Percentiles rank a stretch among this genome's conserved stretches.
Conservation (phyloP, 805 yeast genomes). For the Cyberlindnera mycetangii region DNA sequence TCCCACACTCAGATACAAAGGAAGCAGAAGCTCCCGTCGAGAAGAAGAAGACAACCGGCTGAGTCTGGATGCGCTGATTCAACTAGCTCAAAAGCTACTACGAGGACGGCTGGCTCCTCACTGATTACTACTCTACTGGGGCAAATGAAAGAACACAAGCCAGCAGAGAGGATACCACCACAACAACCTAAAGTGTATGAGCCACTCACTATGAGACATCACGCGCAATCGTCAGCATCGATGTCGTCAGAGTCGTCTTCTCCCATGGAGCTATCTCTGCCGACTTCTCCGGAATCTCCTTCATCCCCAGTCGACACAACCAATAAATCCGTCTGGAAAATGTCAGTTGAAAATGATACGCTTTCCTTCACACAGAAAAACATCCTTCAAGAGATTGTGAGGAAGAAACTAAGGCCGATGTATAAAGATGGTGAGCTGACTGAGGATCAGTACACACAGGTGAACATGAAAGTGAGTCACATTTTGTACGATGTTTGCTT, state of each 20-base stretch:
- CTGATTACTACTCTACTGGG: slow-evolving; percentile 19
- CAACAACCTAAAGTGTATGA: background rate
- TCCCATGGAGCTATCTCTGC: slow-evolving; percentile 8
- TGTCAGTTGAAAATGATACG: slow-evolving; percentile 4
- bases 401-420: slow-evolving; percentile 48
- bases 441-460: slow-evolving; percentile 48
- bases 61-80: background rate
- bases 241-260: slow-evolving; percentile 9
- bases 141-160: slow-evolving; percentile 19
- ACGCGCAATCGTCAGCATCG: background rate
- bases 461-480: slow-evolving; percentile 64
- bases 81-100: background rate
- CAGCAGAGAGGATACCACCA: slow-evolving; percentile 1
- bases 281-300: slow-evolving; percentile 17
- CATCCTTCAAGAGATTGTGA: slow-evolving; percentile 54
- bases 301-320: slow-evolving; percentile 4
- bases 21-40: slow-evolving; percentile 24
- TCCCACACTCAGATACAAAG: background rate
- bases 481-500: slow-evolving; percentile 43
- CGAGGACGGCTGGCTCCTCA: slow-evolving; percentile 10
- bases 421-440: slow-evolving; percentile 37
- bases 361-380: slow-evolving; percentile 45
- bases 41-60: slow-evolving; percentile 3
- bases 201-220: background rate
- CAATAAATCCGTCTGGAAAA: slow-evolving; percentile 15